Conservation (phyloP, 306 rosid species). For the Neltuma alba region DNA sequence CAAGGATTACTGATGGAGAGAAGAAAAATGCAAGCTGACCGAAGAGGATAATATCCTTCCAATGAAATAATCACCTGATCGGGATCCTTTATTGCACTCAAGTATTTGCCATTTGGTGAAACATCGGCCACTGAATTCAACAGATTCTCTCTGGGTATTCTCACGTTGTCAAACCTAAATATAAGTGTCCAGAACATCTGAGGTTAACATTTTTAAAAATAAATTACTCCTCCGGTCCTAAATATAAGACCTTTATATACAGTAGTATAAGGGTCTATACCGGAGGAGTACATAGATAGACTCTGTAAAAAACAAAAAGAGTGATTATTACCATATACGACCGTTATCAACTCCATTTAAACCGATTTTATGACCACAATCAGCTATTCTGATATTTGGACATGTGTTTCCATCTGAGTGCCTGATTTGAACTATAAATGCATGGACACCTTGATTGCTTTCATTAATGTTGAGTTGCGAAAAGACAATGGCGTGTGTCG, state of each 20-base stretch:
- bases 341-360: conserved; percentile 98
- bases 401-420: conserved; percentile 75
- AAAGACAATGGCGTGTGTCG: conserved; percentile 90
- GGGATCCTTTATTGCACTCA: conserved; percentile 77
- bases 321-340: conserved; percentile 72
- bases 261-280: no score
- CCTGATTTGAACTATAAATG: conserved; percentile 87
- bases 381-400: conserved; percentile 81
- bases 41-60: conserved; percentile 10
- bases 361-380: conserved; percentile 93
- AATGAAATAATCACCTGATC: conserved; percentile 64
- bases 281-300: conserved; percentile 14
- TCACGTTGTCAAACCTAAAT: conserved; percentile 78
- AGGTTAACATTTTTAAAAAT: conserved; percentile 11
- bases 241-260: no score
- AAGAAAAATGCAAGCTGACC: conserved; percentile 17
- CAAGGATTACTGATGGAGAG: conserved; percentile 2
- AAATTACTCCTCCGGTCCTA: no score
- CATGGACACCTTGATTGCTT: conserved; percentile 92
- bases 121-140: conserved; percentile 95
- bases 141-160: conserved; percentile 90
- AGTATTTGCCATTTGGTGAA: conserved; percentile 72
- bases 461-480: conserved; percentile 83
- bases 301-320: conserved; percentile 18
- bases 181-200: conserved; percentile 24